These are phyloP conservation scores for Melanopsichium pennsylvanicum DNA, from an alignment of 1,284 basidiomycete species.

Conservation along the genomic window DNA sequence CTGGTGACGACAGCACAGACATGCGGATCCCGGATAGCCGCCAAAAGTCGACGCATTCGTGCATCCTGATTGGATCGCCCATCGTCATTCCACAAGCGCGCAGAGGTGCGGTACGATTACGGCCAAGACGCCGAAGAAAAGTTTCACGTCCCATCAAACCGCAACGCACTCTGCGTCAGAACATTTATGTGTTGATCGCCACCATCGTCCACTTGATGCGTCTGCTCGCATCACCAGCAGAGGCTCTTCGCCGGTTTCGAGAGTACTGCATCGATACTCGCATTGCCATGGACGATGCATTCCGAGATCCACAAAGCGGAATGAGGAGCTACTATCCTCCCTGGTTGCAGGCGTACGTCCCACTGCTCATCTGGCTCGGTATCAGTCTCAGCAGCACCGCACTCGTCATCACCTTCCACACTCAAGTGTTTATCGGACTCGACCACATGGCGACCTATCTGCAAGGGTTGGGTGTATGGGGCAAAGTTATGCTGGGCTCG, in stretches of 20 bases:
- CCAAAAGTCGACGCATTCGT: slow-evolving; percentile 35
- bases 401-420: slow-evolving; percentile 64
- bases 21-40: slow-evolving; percentile 19
- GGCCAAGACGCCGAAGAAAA: slow-evolving; percentile 19
- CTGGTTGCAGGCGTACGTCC: slow-evolving; percentile 65
- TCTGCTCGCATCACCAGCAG: slow-evolving; percentile 37
- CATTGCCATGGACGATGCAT: slow-evolving; percentile 54
- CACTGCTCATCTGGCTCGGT: slow-evolving; percentile 65
- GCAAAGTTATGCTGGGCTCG: slow-evolving; percentile 54
- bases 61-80: slow-evolving; percentile 50
- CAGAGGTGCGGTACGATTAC: slow-evolving; percentile 45
- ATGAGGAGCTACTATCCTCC: slow-evolving; percentile 56
- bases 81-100: slow-evolving; percentile 57
- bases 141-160: slow-evolving; percentile 19
- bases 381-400: slow-evolving; percentile 61
- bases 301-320: slow-evolving; percentile 58
- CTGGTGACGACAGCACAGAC: slow-evolving; percentile 38
- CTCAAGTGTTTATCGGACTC: slow-evolving; percentile 60
- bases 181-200: slow-evolving; percentile 15
- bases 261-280: slow-evolving; percentile 39
- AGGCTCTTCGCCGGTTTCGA: slow-evolving; percentile 25
- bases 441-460: slow-evolving; percentile 53
- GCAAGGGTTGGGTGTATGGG: slow-evolving; percentile 51
- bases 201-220: slow-evolving; percentile 16
- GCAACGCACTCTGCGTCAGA: slow-evolving; percentile 22